phyloP scores from a whole-genome alignment of 257 asterid species.

The Sherardia arvensis region DNA sequence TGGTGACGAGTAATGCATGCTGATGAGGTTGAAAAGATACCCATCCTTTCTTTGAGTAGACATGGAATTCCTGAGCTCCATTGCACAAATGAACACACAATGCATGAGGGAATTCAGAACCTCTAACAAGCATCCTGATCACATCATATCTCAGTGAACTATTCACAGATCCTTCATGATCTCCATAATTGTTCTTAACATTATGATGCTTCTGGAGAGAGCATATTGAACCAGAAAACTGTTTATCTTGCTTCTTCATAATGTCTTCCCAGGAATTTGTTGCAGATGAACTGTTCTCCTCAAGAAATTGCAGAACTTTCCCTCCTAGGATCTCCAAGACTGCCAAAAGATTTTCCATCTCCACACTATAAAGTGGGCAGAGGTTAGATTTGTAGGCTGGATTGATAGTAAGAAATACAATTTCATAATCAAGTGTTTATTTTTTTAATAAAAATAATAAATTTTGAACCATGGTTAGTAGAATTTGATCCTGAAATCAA shows the following conservation, averaged over 20 bases:
- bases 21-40: conserved; percentile 45
- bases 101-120: conserved; percentile 66
- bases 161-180: conserved; percentile 17
- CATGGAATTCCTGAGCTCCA: conserved; percentile 67
- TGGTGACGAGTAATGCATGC: conserved; percentile 42
- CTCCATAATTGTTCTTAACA: conserved; percentile 16
- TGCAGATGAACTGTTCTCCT: conserved; percentile 16
- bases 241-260: conserved; percentile 9
- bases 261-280: not conserved
- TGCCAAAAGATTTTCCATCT: conserved; percentile 40
- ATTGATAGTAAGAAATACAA: not conserved
- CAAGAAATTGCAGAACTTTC: conserved; percentile 33
- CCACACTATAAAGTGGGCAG: conserved; percentile 31
- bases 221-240: conserved; percentile 29
- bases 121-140: conserved; percentile 64
- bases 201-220: conserved; percentile 44
- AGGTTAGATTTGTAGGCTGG: not conserved
- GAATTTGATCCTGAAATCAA: no score
- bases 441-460: no score
- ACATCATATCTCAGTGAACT: conserved; percentile 58
- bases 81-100: conserved; percentile 54
- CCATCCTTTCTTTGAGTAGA: conserved; percentile 90
- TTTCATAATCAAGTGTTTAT: no score
- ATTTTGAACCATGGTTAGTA: no score
- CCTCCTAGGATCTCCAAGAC: conserved; percentile 35